Conservation (phyloP, 805 yeast genomes). For the Kurtzmaniella cleridarum region DNA sequence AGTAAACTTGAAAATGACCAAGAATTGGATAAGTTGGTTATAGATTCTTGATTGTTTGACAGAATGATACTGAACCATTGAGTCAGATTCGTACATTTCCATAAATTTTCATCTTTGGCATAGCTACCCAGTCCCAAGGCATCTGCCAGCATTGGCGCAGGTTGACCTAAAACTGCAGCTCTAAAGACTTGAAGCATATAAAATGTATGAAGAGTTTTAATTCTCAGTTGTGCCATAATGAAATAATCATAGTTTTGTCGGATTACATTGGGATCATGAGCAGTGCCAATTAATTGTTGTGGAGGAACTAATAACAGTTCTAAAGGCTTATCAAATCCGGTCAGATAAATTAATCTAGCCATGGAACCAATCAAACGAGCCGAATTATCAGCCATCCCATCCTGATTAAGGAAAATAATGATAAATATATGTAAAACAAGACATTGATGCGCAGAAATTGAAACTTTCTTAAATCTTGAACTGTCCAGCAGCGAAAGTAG, state of each 20-base stretch:
- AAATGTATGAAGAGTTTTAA: constrained; percentile 47
- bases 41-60: constrained; percentile 6
- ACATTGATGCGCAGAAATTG: constrained; percentile 52
- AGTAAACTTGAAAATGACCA: constrained; percentile 17
- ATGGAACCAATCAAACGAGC: constrained; percentile 49
- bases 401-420: constrained; percentile 52
- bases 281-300: constrained; percentile 16
- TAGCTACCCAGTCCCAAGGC: constrained; percentile 63
- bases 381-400: constrained; percentile 44
- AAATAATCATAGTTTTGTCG: constrained; percentile 38
- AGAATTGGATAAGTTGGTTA: neutral
- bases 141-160: constrained; percentile 31
- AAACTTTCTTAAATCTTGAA: constrained; percentile 48
- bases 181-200: constrained; percentile 46
- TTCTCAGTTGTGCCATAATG: constrained; percentile 49
- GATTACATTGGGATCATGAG: constrained; percentile 19
- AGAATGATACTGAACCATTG: constrained; percentile 43
- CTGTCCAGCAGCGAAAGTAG: constrained; percentile 32
- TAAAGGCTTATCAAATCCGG: constrained; percentile 46
- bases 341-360: constrained; percentile 49
- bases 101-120: constrained; percentile 53
- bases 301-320: constrained; percentile 44
- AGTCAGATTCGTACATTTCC: constrained; percentile 45
- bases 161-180: constrained; percentile 39
- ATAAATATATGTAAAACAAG: constrained; percentile 51